Conservation (phyloP, 495 filamentous ascomycete genomes). For the Neurospora terricola region DNA sequence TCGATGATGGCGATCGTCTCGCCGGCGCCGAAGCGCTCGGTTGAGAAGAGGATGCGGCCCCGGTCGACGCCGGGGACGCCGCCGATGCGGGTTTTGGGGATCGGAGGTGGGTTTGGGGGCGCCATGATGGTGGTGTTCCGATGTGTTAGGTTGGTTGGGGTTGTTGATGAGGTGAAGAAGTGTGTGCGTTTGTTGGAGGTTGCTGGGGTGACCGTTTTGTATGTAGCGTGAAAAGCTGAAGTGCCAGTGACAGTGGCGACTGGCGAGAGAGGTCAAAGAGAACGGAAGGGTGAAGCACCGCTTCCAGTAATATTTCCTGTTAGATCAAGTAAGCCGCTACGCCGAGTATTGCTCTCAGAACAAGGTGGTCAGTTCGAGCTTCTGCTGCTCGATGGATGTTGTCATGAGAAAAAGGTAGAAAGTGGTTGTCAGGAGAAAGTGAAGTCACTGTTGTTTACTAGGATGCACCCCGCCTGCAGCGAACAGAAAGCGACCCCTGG, state of each 20-base stretch:
- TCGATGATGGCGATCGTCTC: slow-evolving; percentile 30
- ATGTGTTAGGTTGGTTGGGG: neutral
- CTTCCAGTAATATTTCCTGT: neutral
- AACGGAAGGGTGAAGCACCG: neutral
- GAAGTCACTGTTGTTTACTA: neutral
- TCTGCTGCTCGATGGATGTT: neutral
- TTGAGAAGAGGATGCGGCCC: slow-evolving; percentile 29
- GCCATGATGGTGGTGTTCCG: slow-evolving; percentile 7
- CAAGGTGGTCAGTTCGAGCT: neutral
- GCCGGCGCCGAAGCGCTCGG: slow-evolving; percentile 25
- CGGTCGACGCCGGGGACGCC: slow-evolving; percentile 1
- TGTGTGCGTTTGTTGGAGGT: neutral
- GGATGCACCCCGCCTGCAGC: neutral
- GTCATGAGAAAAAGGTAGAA: neutral
- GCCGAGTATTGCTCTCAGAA: neutral
- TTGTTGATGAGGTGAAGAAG: neutral
- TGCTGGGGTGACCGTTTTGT: neutral
- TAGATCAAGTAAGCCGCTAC: neutral
- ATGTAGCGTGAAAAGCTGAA: neutral
- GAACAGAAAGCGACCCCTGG: neutral
- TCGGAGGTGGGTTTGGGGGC: slow-evolving; percentile 4
- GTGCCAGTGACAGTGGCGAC: neutral
- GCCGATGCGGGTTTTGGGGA: neutral
- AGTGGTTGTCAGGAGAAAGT: neutral
- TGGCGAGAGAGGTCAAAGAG: neutral